Evolutionary conservation across 2,329 filamentous ascomycete species (phyloP).

Genomic region (Dactylellina parvicollis): DNA sequence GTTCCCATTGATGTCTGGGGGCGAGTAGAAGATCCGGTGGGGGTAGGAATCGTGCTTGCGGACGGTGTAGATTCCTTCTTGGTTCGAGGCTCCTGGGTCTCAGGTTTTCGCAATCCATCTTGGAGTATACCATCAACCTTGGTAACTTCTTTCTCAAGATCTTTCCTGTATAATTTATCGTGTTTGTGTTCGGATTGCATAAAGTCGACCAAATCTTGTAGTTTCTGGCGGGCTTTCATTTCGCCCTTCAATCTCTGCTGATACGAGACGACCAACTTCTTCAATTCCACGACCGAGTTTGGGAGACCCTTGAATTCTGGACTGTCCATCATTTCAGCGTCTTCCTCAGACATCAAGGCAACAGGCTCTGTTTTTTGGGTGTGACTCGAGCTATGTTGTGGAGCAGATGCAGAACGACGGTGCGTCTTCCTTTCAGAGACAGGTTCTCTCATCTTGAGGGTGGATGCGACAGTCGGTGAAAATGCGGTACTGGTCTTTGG

Average conservation of each 20-base stretch:
- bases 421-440: background rate
- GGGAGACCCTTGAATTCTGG: slow-evolving; percentile 19
- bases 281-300: slow-evolving; percentile 18
- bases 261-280: slow-evolving; percentile 12
- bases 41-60: background rate
- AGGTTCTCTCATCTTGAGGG: slow-evolving; percentile 5
- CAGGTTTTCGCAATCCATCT: background rate
- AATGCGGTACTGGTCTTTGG: background rate
- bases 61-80: background rate
- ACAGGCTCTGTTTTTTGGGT: background rate
- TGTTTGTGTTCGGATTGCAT: slow-evolving; percentile 10
- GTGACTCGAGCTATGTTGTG: background rate
- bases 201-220: slow-evolving; percentile 5
- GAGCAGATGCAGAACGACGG: slow-evolving; percentile 5
- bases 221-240: slow-evolving; percentile 3
- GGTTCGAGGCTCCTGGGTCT: background rate
- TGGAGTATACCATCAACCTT: background rate
- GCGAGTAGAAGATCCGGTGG: slow-evolving; percentile 1
- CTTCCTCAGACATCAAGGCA: slow-evolving; percentile 18
- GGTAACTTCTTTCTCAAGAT: background rate
- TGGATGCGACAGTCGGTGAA: background rate
- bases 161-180: background rate
- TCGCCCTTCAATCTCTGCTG: slow-evolving; percentile 24
- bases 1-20: background rate
- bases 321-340: slow-evolving; percentile 18